Evolutionary conservation across 345 rosid species (phyloP), one percentile per base, ranked within the genome.

Genomic region (Populus alba): DNA sequence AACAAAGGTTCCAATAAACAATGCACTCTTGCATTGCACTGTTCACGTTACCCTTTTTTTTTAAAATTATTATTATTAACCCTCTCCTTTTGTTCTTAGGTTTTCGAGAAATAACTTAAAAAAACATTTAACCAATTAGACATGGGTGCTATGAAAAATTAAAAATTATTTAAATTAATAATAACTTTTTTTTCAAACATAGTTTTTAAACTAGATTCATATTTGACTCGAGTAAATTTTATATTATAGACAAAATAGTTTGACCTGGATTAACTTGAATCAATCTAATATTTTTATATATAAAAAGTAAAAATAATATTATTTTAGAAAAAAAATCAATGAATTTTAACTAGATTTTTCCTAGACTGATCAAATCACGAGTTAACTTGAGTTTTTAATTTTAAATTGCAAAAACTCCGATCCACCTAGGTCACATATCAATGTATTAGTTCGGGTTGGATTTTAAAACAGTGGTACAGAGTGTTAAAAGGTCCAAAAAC

Each of bases 201-300:
- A 1, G 2, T 8, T 39, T 39, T 39, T 29, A 1, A 29, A 29
- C 31, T 29, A 29, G 2, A 2, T 4, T 33, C 35, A 0, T 33
- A 33, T 33, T 33, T 33, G 35, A 4, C 0, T 0, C 0, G 4
- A 3, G 35, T 33, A 33, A 33, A 5, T 33, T 0, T 0, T 33
- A 0, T 4, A 0, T 33, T 33, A 4, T 33, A 0, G 0, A 33
- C 4, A 0, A 33, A 33, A 0, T 33, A 0, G 0, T 33, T 33
- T 33, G 4, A 33, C 35, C 0, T 33, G 5, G 4, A 33, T 3
- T 33, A 33, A 33, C 0, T 33, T 33, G 5, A 33, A 33, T 33
- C 0, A 33, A 33, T 0, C 0, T 33, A 33, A 0, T 33, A 4
- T 33, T 33, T 33, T 33, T 33, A 33, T 33, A 33, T 33, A 33